Conservation (phyloP, 352 stramenopile species). For the Sclerospora graminicola region DNA sequence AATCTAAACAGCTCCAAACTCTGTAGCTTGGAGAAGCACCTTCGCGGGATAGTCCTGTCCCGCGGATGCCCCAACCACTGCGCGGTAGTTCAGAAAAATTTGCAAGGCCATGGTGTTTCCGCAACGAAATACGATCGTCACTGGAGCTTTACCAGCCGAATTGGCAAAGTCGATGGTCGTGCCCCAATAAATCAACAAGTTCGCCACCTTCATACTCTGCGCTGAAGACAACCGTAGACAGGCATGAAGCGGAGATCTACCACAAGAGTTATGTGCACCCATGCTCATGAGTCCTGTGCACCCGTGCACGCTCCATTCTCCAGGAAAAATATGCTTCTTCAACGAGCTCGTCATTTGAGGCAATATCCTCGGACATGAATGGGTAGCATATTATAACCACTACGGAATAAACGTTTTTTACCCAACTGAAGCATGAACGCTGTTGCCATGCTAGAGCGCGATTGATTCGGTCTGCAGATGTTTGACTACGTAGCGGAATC, state of each 20-base stretch:
- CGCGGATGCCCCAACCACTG: too few species aligned
- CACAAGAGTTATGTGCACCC: too few species aligned
- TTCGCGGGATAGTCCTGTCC: constrained; percentile 17
- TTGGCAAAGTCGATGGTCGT: constrained; percentile 17
- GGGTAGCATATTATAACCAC: constrained; percentile 61
- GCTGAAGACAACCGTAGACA: constrained; percentile 12
- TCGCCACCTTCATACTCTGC: constrained; percentile 21
- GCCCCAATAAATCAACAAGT: constrained; percentile 18
- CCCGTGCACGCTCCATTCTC: constrained; percentile 18
- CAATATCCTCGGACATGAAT: constrained; percentile 40
- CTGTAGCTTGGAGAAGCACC: constrained; percentile 18
- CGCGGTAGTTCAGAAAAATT: constrained; percentile 22
- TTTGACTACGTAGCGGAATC: too few species aligned
- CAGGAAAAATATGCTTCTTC: constrained; percentile 17
- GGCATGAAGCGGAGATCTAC: constrained; percentile 15
- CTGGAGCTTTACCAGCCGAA: constrained; percentile 12
- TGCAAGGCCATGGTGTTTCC: constrained; percentile 17
- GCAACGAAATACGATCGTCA: constrained; percentile 16
- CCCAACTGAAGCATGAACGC: constrained; percentile 37
- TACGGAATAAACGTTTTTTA: constrained; percentile 47
- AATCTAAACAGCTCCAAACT: constrained; percentile 14
- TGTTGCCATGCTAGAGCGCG: constrained; percentile 41
- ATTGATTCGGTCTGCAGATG: constrained; percentile 65
- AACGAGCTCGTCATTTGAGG: constrained; percentile 25
- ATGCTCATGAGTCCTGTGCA: constrained; percentile 12